phyloP scores from a whole-genome alignment of 2,329 filamentous ascomycete species.

The Lasiodiplodia gonubiensis region DNA sequence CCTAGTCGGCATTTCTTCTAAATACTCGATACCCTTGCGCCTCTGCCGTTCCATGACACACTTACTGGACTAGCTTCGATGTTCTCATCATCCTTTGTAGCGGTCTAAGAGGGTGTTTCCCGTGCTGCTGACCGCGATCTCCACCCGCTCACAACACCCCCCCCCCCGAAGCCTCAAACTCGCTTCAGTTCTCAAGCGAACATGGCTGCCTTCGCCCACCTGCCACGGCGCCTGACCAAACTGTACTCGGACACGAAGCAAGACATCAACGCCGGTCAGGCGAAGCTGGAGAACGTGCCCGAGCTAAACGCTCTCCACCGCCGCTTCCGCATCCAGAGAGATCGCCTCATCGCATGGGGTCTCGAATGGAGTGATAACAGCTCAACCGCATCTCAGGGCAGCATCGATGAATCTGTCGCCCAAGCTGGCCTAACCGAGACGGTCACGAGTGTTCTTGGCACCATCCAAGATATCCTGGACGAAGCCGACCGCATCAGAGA shows the following conservation, averaged over 20 bases:
- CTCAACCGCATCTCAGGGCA: conserved; percentile 60
- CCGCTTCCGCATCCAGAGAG: conserved; percentile 80
- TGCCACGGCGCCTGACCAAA: conserved; percentile 63
- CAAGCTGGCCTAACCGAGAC: conserved; percentile 74
- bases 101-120: conserved; percentile 5
- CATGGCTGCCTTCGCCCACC: conserved; percentile 30
- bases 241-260: conserved; percentile 84
- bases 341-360: conserved; percentile 79
- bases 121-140: conserved; percentile 13
- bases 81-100: background rate
- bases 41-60: background rate
- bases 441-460: conserved; percentile 78
- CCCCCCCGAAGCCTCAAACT: background rate
- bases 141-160: background rate
- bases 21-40: conserved; percentile 13
- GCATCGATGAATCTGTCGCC: conserved; percentile 74
- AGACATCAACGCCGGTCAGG: conserved; percentile 69
- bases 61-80: background rate
- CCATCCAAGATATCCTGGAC: conserved; percentile 78
- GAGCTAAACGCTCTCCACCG: conserved; percentile 75
- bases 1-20: conserved; percentile 3
- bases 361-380: conserved; percentile 78
- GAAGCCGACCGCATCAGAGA: conserved; percentile 77
- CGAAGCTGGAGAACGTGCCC: conserved; percentile 64
- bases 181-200: background rate